Base-by-base conservation (phyloP, 2,329 filamentous ascomycete species). In the Neofusicoccum kwambonambiense region DNA sequence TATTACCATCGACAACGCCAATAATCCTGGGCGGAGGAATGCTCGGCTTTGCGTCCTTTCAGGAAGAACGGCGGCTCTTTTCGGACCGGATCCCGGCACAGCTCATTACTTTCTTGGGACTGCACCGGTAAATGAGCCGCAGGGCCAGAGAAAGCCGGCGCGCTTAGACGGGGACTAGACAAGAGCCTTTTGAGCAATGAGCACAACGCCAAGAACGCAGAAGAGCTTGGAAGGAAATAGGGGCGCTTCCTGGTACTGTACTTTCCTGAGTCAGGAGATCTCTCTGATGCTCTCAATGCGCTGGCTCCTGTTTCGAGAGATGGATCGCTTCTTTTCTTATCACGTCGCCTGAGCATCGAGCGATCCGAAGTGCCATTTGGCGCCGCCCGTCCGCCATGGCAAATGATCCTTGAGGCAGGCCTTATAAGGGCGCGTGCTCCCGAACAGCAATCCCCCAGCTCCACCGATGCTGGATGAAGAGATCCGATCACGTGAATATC, bases 1-100 rank as follows among this genome's bases (percentile, higher is more conserved):
- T 31, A 58, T 58, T 58, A n/a, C 22, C 39, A 58, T 58, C 54
- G 54, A 58, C 54, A 58, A 58, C 19, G 31, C 41, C 54, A 58
- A 58, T 58, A 58, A 58, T 44, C 12, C 19, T 37, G 37, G 27
- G 19, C 37, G n/a, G 19, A 42, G 9, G 31, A n/a, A 57, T 44
- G 54, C 22, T 44, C 54, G 39, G 54, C 39, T 9, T 19, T 58
- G 27, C 4, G 7, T 31, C 27, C 27, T 31, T 31, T 31, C 27
- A 31, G 27, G 27, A 31, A 5, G 27, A 7, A 5, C 27, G 27
- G 27, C 27, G 27, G 27, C 27, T 31, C 27, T 31, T 58, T 44
- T 58, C 54, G 54, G 54, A 17, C 54, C 54, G 41, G 54, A 58
- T 58, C 34, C 37, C 37, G 52, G 52, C 52, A 56, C 37, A 56